Base-by-base conservation (phyloP, 2,329 filamentous ascomycete genomes). In the Aspergillus sp. region DNA sequence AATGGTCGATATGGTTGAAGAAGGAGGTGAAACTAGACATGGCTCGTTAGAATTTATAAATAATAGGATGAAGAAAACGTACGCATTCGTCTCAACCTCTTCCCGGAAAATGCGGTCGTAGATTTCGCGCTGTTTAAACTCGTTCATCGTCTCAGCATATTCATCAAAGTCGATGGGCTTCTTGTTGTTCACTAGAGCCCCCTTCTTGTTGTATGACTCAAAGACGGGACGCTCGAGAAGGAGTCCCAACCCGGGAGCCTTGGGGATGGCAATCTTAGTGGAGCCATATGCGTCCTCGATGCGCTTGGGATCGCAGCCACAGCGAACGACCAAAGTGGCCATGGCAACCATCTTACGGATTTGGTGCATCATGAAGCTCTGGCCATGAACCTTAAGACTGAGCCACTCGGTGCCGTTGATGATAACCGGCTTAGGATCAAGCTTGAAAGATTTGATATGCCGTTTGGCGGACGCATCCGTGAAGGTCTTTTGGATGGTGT, bases 321-420 rank as follows among this genome's bases (percentile, higher is more conserved):
- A 95, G 34, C 94, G 87, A 5, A 95, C 88, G 5, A 93, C 79
- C 55, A 99, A 79, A 31, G 90, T 85, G 7, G 86, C 90, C 88
- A 99, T 91, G 52, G 89, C 91, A 14, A 99, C 90, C 94, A 99
- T 97, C 76, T 97, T 99, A 66, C 94, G 88, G 72, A 99, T 99
- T 76, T 99, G 94, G 73, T 99, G 94, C 94, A 99, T 99, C 94
- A 99, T 99, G 81, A 99, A 99, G 67, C 88, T 93, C 74, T 99
- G 94, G 0, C 94, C 94, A 72, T 99, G 94, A 20, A 99, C 92
- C 70, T 96, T 96, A 60, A 97, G 80, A 41, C 88, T 94, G 4
- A 99, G 80, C 94, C 94, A 99, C 77, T 99, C 89, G 1, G 91
- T 97, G 67, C 93, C 86, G 70, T 90, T 85, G 72, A 96, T 95